phyloP scores from a whole-genome alignment of 148 eudicot species.

The Rhododendron kiyosumense region DNA sequence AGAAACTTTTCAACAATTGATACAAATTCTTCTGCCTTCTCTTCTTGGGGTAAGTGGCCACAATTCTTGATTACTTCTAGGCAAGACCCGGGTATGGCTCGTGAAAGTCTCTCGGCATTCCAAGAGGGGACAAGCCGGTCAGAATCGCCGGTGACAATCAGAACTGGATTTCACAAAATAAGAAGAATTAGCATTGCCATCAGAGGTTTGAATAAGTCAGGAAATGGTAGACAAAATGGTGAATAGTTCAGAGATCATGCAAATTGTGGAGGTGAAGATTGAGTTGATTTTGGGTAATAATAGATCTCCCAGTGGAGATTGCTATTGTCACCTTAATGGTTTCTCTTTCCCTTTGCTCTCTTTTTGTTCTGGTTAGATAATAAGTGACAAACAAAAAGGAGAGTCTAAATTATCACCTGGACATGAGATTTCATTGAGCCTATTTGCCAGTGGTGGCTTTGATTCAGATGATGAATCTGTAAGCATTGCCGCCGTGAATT shows the following conservation, averaged over 20 bases:
- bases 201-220: background rate
- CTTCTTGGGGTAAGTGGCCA: constrained; percentile 92
- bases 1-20: constrained; percentile 62
- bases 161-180: constrained; percentile 35
- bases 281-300: background rate
- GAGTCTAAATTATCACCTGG: constrained; percentile 49
- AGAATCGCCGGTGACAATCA: constrained; percentile 73
- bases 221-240: background rate
- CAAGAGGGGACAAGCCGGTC: constrained; percentile 86
- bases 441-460: constrained; percentile 46
- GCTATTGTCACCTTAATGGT: background rate
- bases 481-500: constrained; percentile 62
- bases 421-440: constrained; percentile 69
- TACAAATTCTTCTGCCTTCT: constrained; percentile 66
- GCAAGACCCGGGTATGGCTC: constrained; percentile 67
- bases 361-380: background rate
- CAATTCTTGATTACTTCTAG: constrained; percentile 72
- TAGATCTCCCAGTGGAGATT: background rate
- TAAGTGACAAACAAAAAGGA: background rate
- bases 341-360: background rate
- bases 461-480: constrained; percentile 52
- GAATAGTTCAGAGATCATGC: background rate
- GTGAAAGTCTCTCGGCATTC: constrained; percentile 74
- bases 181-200: background rate
- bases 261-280: background rate